Percentiles rank a stretch among this genome's conserved stretches.
Conservation (phyloP, 768 basidiomycete species). For the Termitomyces sp. region DNA sequence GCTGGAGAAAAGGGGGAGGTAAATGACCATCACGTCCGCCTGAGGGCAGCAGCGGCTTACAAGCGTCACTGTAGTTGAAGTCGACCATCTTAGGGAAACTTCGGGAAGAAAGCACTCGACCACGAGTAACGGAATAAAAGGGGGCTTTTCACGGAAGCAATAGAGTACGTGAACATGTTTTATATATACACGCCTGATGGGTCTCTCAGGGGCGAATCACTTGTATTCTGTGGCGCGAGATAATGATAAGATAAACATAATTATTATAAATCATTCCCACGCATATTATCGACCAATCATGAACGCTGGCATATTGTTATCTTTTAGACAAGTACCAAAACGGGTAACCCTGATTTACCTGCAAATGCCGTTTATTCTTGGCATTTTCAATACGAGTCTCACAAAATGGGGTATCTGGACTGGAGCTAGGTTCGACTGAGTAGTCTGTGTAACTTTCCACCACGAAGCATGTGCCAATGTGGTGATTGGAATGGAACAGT, state of each 20-base stretch:
- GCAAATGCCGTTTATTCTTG: not conserved
- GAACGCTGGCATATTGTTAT: not conserved
- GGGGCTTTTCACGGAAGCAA: not conserved
- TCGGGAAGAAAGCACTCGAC: not conserved
- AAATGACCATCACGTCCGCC: not conserved
- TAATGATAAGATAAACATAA: conserved; percentile 5
- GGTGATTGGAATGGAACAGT: no score
- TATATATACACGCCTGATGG: conserved; percentile 6
- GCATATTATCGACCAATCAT: conserved; percentile 13
- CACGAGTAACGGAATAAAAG: not conserved
- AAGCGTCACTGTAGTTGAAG: conserved; percentile 22
- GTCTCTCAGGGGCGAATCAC: conserved; percentile 2
- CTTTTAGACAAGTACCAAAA: not conserved
- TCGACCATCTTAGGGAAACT: conserved; percentile 23
- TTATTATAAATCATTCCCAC: conserved; percentile 7
- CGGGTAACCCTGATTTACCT: not conserved
- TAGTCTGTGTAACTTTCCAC: no score
- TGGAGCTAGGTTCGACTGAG: no score
- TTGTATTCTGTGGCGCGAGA: conserved; percentile 9
- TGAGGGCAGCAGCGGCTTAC: conserved; percentile 12
- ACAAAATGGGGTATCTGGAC: not conserved
- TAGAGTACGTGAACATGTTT: not conserved
- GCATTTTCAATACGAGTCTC: not conserved
- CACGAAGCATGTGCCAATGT: no score
- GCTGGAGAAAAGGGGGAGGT: conserved; percentile 21